Base-by-base conservation (phyloP, 345 rosid species). In the Ailanthus altissimus region DNA sequence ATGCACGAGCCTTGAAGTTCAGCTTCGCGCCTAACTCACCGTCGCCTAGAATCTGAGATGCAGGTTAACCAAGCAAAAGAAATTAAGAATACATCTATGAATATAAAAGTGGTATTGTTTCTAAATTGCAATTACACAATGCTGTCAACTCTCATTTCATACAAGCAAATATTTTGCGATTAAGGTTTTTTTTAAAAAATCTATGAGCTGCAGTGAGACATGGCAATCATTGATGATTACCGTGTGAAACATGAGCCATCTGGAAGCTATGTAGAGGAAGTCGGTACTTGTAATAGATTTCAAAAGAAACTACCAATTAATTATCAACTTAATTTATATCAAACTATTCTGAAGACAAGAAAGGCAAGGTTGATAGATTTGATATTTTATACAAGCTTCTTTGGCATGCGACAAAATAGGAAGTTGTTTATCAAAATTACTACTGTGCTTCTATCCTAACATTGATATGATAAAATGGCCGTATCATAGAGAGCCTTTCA, bases 1-100 rank as follows among this genome's bases (percentile, higher is more conserved):
- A 89, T 26, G 96, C 90, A 0, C 96, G 93, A 50, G 97, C 98
- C 85, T 91, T 90, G 53, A 93, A 63, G 68, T 80, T 89, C 85
- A 94, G 90, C 87, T 93, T 93, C 71, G 85, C 72, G n/a, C 86
- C 90, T 23, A 95, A 82, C 75, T 93, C 96, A 46, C 97, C 98
- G 0, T 87, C 84, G n/a, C 94, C 97, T 10, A 95, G 83, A 86
- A 95, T 87, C 97, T 95, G 83, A 50, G 83, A 46, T 47, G 70
- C 71, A 56, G 12, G 58, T 77, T 36, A 69, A 53, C 32, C 11
- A 58, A 72, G 28, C 21, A 68, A 10, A 72, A 28, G n/a, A 64
- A 75, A n/a, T n/a, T 70, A 28, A 64, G 36, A 56, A 58, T n/a
- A 26, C 6, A 36, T 8, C 1, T 57, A 60, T 11, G 10, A 40